Conservation (phyloP, 768 basidiomycete genomes). For the Collybia sordida region DNA sequence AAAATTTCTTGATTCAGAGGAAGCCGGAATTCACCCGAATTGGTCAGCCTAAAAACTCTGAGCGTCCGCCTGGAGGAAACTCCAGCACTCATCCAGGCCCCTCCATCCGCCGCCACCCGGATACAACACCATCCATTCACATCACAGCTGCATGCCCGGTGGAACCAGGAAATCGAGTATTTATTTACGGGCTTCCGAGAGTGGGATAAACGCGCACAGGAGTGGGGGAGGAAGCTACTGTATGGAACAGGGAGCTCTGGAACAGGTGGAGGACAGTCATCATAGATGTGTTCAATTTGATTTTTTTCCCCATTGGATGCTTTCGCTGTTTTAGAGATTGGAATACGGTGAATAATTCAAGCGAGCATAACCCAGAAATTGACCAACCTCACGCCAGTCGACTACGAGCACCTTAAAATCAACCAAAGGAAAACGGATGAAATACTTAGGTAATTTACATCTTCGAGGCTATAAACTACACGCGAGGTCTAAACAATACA, state of each 20-base stretch:
- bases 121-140: constrained; percentile 47
- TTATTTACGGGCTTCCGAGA: constrained; percentile 41
- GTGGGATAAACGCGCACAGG: constrained; percentile 45
- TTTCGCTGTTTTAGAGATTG: too few relatives aligned
- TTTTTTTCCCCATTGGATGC: too few relatives aligned
- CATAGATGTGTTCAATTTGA: too few relatives aligned
- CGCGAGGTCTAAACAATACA: neutral
- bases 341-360: too few relatives aligned
- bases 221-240: constrained; percentile 45
- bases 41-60: constrained; percentile 46
- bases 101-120: constrained; percentile 53
- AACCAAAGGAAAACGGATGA: too few relatives aligned
- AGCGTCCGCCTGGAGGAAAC: constrained; percentile 52
- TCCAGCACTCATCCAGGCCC: constrained; percentile 45
- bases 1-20: neutral
- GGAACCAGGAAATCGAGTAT: constrained; percentile 57
- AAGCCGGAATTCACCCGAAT: neutral
- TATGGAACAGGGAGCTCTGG: constrained; percentile 32
- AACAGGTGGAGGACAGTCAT: too few relatives aligned
- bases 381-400: too few relatives aligned
- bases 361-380: too few relatives aligned
- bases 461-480: too few relatives aligned
- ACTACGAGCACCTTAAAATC: too few relatives aligned
- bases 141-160: constrained; percentile 48
- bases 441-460: too few relatives aligned